phyloP scores from a whole-genome alignment of 2,329 filamentous ascomycete species.

The Coniella vitis region DNA sequence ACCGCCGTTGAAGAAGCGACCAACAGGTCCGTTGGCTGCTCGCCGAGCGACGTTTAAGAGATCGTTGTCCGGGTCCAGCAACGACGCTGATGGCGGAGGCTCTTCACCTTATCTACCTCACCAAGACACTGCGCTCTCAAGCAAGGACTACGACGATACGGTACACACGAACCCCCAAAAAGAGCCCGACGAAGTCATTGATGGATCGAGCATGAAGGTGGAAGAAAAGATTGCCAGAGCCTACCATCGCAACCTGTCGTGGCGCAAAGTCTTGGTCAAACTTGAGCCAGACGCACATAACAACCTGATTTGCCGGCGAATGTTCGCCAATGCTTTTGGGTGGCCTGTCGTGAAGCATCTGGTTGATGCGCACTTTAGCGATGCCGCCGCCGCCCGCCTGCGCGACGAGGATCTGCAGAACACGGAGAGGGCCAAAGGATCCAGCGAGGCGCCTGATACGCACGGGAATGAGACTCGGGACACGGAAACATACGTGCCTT shows the following conservation, averaged over 20 bases:
- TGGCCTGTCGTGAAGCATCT: slow-evolving; percentile 96
- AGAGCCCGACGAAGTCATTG: slow-evolving; percentile 40
- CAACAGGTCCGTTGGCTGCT: slow-evolving; percentile 28
- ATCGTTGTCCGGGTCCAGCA: slow-evolving; percentile 9
- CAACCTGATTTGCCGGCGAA: slow-evolving; percentile 92
- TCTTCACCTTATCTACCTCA: slow-evolving; percentile 33
- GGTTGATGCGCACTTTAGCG: slow-evolving; percentile 88
- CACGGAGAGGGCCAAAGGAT: slow-evolving; percentile 61
- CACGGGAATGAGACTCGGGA: slow-evolving; percentile 60
- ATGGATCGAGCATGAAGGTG: slow-evolving; percentile 70
- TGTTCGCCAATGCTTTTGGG: slow-evolving; percentile 95
- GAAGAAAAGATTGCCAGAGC: slow-evolving; percentile 97
- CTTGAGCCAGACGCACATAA: slow-evolving; percentile 97
- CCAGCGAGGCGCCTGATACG: slow-evolving; percentile 47
- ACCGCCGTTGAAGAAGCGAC: slow-evolving; percentile 57
- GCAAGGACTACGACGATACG: slow-evolving; percentile 47
- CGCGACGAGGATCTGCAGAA: slow-evolving; percentile 61
- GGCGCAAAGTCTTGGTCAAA: slow-evolving; percentile 94
- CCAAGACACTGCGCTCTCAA: slow-evolving; percentile 36
- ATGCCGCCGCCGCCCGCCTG: slow-evolving; percentile 58
- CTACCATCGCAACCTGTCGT: slow-evolving; percentile 85
- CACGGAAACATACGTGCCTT: slow-evolving; percentile 14
- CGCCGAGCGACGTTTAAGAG: slow-evolving; percentile 24
- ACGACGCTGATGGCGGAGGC: slow-evolving; percentile 22
- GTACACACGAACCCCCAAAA: slow-evolving; percentile 39